Percentiles rank a stretch among this genome's conserved stretches.
phyloP scores from a whole-genome alignment of 495 filamentous ascomycete species.

The Ramalina intermedia region DNA sequence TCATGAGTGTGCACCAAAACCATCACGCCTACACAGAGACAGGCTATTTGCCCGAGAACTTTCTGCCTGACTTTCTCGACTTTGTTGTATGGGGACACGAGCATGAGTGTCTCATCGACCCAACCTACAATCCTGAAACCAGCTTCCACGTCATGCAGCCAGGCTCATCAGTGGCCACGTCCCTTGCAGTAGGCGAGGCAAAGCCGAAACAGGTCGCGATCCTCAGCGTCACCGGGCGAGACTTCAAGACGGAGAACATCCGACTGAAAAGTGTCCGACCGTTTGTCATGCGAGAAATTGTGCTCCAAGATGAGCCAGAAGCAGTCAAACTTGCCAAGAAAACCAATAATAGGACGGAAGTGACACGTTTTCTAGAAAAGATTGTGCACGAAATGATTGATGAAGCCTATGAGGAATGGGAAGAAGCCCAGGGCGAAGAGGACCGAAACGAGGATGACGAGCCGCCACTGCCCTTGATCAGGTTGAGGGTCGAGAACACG shows the following conservation, averaged over 20 bases:
- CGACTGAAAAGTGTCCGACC: slow-evolving; percentile 80
- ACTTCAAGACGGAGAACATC: slow-evolving; percentile 69
- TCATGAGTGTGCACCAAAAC: slow-evolving; percentile 94
- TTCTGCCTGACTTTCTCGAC: slow-evolving; percentile 84
- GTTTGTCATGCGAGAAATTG: slow-evolving; percentile 75
- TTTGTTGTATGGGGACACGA: slow-evolving; percentile 95
- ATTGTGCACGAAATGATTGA: slow-evolving; percentile 77
- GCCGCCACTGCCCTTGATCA: slow-evolving; percentile 64
- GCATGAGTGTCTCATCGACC: slow-evolving; percentile 89
- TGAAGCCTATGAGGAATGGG: slow-evolving; percentile 71
- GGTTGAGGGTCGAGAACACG: slow-evolving; percentile 81
- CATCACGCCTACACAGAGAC: slow-evolving; percentile 83
- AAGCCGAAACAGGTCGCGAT: slow-evolving; percentile 84
- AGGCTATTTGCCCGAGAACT: slow-evolving; percentile 83
- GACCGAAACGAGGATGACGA: slow-evolving; percentile 39
- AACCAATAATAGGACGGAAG: slow-evolving; percentile 64
- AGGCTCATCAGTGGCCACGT: slow-evolving; percentile 90
- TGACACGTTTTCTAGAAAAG: slow-evolving; percentile 59
- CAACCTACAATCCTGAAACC: slow-evolving; percentile 64
- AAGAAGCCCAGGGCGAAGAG: slow-evolving; percentile 47
- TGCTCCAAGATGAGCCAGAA: slow-evolving; percentile 57
- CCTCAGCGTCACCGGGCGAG: slow-evolving; percentile 64
- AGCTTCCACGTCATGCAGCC: slow-evolving; percentile 95
- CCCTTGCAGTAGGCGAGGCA: slow-evolving; percentile 77
- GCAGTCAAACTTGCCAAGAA: slow-evolving; percentile 66